phyloP scores from a whole-genome alignment of 164 flowering plant genomes.

The Nymphaea colorata region DNA sequence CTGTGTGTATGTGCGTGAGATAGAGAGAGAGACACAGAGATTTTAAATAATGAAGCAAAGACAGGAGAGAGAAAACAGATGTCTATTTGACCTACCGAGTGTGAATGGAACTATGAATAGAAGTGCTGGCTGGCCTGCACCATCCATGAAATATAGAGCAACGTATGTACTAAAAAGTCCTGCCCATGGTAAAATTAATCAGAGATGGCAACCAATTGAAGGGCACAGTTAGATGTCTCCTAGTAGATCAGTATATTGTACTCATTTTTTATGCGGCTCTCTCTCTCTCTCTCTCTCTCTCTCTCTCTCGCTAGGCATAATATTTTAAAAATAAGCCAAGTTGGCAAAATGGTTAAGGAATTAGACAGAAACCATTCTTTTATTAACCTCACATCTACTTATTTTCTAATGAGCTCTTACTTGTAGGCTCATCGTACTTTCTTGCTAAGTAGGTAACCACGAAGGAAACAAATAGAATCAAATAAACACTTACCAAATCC shows the following conservation, averaged over 20 bases:
- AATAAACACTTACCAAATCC: constrained; percentile 52
- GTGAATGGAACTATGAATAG: constrained; percentile 91
- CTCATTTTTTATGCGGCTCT: background rate
- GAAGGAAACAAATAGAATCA: background rate
- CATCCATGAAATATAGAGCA: constrained; percentile 90
- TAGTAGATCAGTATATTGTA: background rate
- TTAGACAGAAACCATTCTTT: background rate
- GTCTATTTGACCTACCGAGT: constrained; percentile 34
- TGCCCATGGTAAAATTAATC: constrained; percentile 13
- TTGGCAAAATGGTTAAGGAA: background rate
- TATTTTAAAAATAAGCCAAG: background rate
- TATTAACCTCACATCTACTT: no score
- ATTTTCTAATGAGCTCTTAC: no score
- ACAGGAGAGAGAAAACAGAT: background rate
- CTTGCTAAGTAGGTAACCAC: background rate
- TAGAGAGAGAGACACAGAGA: constrained; percentile 2
- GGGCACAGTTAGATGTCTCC: background rate
- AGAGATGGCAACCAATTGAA: background rate
- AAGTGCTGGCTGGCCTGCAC: constrained; percentile 92
- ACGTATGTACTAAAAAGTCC: constrained; percentile 84
- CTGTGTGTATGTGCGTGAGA: constrained; percentile 19
- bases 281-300: no score
- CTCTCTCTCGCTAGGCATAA: background rate
- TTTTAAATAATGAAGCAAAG: background rate
- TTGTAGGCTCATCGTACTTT: no score